phyloP scores from a whole-genome alignment of 2,329 filamentous ascomycete species.

The Tolypocladium nubicola region DNA sequence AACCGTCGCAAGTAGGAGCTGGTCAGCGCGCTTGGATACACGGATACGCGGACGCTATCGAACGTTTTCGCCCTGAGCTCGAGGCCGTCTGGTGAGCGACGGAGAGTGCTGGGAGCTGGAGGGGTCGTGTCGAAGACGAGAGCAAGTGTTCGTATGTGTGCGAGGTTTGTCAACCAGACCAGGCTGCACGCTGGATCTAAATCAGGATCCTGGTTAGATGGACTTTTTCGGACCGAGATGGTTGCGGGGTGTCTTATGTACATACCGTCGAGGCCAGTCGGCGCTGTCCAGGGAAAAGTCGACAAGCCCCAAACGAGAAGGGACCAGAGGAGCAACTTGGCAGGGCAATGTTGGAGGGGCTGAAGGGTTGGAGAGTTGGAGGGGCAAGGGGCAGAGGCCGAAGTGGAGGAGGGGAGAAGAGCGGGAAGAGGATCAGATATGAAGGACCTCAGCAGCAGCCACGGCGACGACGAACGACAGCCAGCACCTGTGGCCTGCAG shows the following conservation, averaged over 20 bases:
- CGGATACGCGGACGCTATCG: background rate
- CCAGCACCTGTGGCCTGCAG: background rate
- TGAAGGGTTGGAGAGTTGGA: background rate
- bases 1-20: background rate
- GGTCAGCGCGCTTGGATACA: background rate
- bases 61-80: background rate
- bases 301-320: background rate
- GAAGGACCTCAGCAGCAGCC: background rate
- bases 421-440: background rate
- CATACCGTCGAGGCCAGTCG: background rate
- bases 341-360: background rate
- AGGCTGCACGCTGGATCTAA: background rate
- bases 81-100: background rate
- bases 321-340: background rate
- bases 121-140: background rate
- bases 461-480: background rate
- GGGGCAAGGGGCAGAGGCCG: background rate
- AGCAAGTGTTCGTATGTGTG: background rate
- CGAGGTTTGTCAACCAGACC: background rate
- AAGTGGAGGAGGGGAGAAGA: background rate
- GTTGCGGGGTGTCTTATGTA: background rate
- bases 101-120: background rate
- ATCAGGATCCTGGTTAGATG: background rate
- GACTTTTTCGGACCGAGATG: background rate
- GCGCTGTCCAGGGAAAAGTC: background rate